Evolutionary conservation across 2,329 filamentous ascomycete genomes (phyloP).

Genomic region (Macroventuria anomochaeta): DNA sequence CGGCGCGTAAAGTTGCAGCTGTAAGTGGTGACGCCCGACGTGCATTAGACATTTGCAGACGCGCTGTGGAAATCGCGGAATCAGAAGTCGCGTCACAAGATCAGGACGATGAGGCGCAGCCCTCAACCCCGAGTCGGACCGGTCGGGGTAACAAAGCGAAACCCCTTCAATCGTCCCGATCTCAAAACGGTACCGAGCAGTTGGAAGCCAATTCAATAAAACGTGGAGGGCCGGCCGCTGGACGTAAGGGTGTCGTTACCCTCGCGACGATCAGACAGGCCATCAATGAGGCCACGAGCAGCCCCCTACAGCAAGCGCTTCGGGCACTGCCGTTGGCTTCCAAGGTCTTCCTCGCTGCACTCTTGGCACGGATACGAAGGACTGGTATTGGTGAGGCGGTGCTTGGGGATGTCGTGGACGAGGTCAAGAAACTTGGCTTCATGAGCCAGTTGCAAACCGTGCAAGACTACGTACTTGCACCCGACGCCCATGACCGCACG

Average conservation of each 20-base stretch:
- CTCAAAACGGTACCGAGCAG: constrained; percentile 29
- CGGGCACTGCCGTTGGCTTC: constrained; percentile 79
- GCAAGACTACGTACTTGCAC: constrained; percentile 64
- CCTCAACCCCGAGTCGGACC: constrained; percentile 69
- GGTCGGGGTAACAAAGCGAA: constrained; percentile 47
- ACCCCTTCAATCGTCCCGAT: constrained; percentile 23
- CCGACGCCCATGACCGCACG: constrained; percentile 38
- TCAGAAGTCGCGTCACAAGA: constrained; percentile 60
- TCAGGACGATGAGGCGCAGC: constrained; percentile 49
- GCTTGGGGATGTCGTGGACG: constrained; percentile 87
- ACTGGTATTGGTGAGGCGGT: constrained; percentile 88
- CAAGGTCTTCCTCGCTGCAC: constrained; percentile 84
- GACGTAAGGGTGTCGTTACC: constrained; percentile 69
- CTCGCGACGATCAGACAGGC: constrained; percentile 93
- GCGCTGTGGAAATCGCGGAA: constrained; percentile 94
- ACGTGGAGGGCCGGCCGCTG: constrained; percentile 26
- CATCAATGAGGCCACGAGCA: constrained; percentile 93
- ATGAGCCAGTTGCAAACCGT: constrained; percentile 67
- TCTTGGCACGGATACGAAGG: constrained; percentile 78
- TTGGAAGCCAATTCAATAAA: constrained; percentile 32
- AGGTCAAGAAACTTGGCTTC: constrained; percentile 73
- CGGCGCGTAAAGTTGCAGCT: constrained; percentile 92
- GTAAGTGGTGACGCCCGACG: constrained; percentile 93
- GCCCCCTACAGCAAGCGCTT: constrained; percentile 87
- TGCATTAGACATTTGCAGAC: constrained; percentile 91